Evolutionary conservation across 176 grass and related monocot genomes (phyloP).

Genomic region (Eragrostis curvula): DNA sequence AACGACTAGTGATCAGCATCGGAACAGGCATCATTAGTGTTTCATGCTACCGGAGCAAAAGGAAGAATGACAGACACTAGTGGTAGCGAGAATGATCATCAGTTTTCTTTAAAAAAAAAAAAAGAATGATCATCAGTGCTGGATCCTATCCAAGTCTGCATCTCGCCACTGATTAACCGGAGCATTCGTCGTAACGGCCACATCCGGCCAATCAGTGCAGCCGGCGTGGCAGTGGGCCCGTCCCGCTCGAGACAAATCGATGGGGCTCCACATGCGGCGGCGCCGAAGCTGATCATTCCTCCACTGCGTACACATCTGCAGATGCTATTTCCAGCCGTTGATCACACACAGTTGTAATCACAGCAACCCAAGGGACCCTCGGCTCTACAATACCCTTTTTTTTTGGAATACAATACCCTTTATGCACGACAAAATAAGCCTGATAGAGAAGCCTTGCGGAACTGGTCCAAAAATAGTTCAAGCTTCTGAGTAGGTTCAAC

Average conservation of each 20-base stretch:
- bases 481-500: too few relatives aligned
- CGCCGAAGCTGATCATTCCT: background rate
- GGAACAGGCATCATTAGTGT: conserved; percentile 24
- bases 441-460: too few relatives aligned
- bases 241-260: background rate
- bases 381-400: too few relatives aligned
- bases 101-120: too few relatives aligned
- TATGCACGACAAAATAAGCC: too few relatives aligned
- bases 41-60: background rate
- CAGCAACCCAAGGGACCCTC: too few relatives aligned
- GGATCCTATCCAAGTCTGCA: conserved; percentile 23
- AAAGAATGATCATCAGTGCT: too few relatives aligned
- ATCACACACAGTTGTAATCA: too few relatives aligned
- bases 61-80: background rate
- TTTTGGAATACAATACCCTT: too few relatives aligned
- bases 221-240: background rate
- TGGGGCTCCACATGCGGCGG: background rate
- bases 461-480: too few relatives aligned
- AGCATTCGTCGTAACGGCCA: background rate
- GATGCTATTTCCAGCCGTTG: too few relatives aligned
- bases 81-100: conserved; percentile 22
- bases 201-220: conserved; percentile 6
- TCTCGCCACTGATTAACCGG: background rate
- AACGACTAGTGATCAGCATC: conserved; percentile 2
- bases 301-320: too few relatives aligned